Evolutionary conservation across 805 yeast genomes (phyloP), one percentile per base, ranked within the genome.

Genomic region (Kregervanrija pseudodelftensis): DNA sequence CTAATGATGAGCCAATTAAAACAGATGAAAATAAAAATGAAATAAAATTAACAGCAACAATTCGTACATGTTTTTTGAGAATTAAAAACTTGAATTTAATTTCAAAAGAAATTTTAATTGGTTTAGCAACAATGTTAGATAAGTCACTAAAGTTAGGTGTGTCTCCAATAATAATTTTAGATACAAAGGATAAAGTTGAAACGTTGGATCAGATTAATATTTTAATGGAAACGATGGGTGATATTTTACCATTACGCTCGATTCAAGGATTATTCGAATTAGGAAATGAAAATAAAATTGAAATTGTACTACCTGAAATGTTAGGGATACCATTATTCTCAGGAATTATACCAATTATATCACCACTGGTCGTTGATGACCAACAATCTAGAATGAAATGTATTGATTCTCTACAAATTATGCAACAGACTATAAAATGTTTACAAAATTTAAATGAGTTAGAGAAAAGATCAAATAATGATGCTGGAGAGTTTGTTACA

Each of bases 101-200:
- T 17, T 42, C 63, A 8, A 46, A 46, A 2, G 56, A 59, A 2
- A 58, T 60, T 4, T 58, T 77, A 57, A 49, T 49, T 14, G 79
- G 80, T 0, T 73, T 84, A 12, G 77, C 80, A 3, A 69, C 71
- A 34, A 80, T 87, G 0, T 61, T 84, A 41, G 65, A 70, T 30
- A 66, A 82, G 43, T 65, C 83, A 57, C 65, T 70, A 11, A 70
- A 73, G 14, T 40, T 50, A 17, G 97, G 97, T 0, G 77, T 85
- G 1, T 76, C 83, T 11, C 95, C 96, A 0, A 65, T 89, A 0
- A 70, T 87, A 33, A 65, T 87, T 2, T 54, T 85, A 30, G 89
- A 81, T 40, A 32, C 14, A 22, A 22, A 22, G 7, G 7, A 22
- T 22, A 22, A 22, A 22, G 28, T 22, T 22, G 28, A 22, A 22